Conservation (phyloP, 2,329 filamentous ascomycete species). For the Chaetomiaceae sp. region DNA sequence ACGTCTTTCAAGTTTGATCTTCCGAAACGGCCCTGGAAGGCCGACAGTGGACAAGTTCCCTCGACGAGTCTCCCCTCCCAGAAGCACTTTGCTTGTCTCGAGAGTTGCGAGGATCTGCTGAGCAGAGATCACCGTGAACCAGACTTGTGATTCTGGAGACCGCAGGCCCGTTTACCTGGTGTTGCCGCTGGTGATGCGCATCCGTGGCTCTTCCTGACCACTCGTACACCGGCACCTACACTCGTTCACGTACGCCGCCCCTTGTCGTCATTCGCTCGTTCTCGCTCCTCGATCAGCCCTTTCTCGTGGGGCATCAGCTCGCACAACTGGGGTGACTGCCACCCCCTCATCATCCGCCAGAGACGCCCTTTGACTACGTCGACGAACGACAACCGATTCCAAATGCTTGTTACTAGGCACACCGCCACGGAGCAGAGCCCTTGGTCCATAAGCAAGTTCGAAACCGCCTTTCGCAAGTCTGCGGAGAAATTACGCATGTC, state of each 20-base stretch:
- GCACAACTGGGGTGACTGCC: conserved; percentile 14
- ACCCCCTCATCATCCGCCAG: conserved; percentile 7
- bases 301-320: conserved; percentile 3
- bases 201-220: conserved; percentile 18
- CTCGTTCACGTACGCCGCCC: conserved; percentile 14
- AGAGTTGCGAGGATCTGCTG: conserved; percentile 20
- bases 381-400: conserved; percentile 31
- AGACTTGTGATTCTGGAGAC: conserved; percentile 17
- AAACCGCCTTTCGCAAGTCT: conserved; percentile 41
- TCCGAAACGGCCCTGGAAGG: conserved; percentile 19
- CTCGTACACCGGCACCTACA: conserved; percentile 11
- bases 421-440: conserved; percentile 49
- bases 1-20: conserved; percentile 26
- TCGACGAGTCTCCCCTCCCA: neutral
- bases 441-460: conserved; percentile 52
- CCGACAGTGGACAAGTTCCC: conserved; percentile 1
- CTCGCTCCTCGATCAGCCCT: neutral
- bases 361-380: conserved; percentile 13
- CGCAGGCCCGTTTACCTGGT: conserved; percentile 17
- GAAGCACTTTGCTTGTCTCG: conserved; percentile 11
- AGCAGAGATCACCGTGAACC: conserved; percentile 23
- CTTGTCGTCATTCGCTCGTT: conserved; percentile 1
- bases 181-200: conserved; percentile 19
- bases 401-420: conserved; percentile 54
- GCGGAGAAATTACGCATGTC: conserved; percentile 51